Base-by-base conservation (phyloP, 371 early-diverging fungal genomes). In the Mortierella sp. region DNA sequence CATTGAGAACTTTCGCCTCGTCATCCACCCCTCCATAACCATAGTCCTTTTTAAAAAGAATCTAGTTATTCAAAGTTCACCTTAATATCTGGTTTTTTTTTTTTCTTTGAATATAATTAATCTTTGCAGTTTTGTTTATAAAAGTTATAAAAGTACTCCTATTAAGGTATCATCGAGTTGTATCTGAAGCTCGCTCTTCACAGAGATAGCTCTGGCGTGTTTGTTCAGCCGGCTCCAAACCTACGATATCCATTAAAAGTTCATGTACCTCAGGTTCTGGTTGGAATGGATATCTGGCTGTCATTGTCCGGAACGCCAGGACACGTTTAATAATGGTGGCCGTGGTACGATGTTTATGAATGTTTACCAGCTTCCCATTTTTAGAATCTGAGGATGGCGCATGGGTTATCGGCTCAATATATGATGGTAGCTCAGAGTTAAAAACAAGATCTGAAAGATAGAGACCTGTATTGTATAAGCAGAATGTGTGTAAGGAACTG, bases 381-480 rank as follows among this genome's bases (percentile, higher is more conserved):
- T 36, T 33, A 24, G 41, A 4, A 7, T 36, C 16, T 1, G 52
- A 15, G 59, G 69, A 10, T 16, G 66, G 15, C 32, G 47, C 5
- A 15, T 58, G 40, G 33, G 47, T 32, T 13, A 40, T 52, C 15
- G 61, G 64, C 43, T 87, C 87, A 15, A 91, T 55, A 58, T 83
- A 89, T 1, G 91, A 84, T 7, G 91, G 89, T 21, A 89, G 74
- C 53, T 93, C 93, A 4, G 89, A 81, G 72, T 92, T 93, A 68
- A 88, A 91, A 2, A 91, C 88, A 6, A 93, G 83, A 66, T 93
- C 93, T 0, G 92, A 90, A 11, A 93, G 52, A 65, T 90, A 93
- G 13, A 93, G 83, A 10, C 89, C 91, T 87, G 66, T 16, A 21
- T 16, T 33, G 36, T 19, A 58, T 32, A 5, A 32, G 8, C 15